Evolutionary conservation across 192 early-diverging fungal species (phyloP).

Genomic region (Jimgerdemannia lactiflua): DNA sequence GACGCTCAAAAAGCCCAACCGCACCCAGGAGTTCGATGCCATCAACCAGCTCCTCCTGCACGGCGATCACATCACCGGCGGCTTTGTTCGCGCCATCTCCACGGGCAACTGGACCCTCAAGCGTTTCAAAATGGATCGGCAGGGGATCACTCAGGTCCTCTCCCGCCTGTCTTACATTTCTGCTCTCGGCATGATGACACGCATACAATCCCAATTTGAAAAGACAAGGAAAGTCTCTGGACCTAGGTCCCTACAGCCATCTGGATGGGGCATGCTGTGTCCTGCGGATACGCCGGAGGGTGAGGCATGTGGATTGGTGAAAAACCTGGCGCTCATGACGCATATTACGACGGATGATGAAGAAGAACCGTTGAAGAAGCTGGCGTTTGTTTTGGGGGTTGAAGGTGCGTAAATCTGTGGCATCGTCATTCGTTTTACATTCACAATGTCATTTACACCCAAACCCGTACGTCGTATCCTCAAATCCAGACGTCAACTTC

Average conservation of each 20-base stretch:
- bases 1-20: slow-evolving; percentile 83
- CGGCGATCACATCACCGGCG: slow-evolving; percentile 84
- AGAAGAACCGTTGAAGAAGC: slow-evolving; percentile 70
- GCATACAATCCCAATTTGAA: slow-evolving; percentile 96
- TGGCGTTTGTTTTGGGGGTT: slow-evolving; percentile 86
- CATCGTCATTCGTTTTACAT: background rate
- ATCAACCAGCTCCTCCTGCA: slow-evolving; percentile 70
- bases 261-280: slow-evolving; percentile 98
- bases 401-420: slow-evolving; percentile 44
- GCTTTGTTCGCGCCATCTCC: slow-evolving; percentile 90
- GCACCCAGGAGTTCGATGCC: slow-evolving; percentile 87
- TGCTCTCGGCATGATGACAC: slow-evolving; percentile 97
- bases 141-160: slow-evolving; percentile 96
- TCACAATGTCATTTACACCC: background rate
- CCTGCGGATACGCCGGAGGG: slow-evolving; percentile 98
- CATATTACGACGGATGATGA: slow-evolving; percentile 97
- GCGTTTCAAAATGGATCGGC: slow-evolving; percentile 99
- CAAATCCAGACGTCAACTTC: slow-evolving; percentile 70
- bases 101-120: slow-evolving; percentile 98
- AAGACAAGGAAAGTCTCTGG: slow-evolving; percentile 98
- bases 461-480: too few species aligned
- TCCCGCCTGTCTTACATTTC: slow-evolving; percentile 91
- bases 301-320: slow-evolving; percentile 95
- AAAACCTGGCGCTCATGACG: slow-evolving; percentile 97
- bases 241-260: slow-evolving; percentile 94